Evolutionary conservation across 257 asterid genomes (phyloP).

Genomic region (Gentiana dahurica): DNA sequence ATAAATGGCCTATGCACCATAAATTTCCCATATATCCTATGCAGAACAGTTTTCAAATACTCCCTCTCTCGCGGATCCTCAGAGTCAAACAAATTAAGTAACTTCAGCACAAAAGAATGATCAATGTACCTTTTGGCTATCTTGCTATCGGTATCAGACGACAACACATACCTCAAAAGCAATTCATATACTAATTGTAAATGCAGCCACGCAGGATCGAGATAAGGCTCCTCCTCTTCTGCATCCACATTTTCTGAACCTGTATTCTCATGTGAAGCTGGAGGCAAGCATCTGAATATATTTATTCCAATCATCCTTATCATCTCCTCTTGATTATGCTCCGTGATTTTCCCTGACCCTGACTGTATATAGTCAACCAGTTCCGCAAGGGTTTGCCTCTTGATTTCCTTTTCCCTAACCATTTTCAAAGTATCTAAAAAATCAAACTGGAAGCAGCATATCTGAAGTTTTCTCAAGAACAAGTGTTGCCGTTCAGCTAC

Average conservation of each 20-base stretch:
- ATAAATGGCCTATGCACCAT: slow-evolving; percentile 91
- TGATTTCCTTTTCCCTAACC: slow-evolving; percentile 63
- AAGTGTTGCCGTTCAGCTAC: slow-evolving; percentile 51
- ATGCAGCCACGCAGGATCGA: slow-evolving; percentile 79
- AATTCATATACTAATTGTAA: slow-evolving; percentile 61
- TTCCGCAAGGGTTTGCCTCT: slow-evolving; percentile 52
- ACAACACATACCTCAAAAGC: slow-evolving; percentile 60
- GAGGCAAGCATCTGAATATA: slow-evolving; percentile 62
- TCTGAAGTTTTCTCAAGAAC: slow-evolving; percentile 45
- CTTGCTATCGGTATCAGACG: slow-evolving; percentile 58
- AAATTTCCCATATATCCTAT: slow-evolving; percentile 77
- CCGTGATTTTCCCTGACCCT: slow-evolving; percentile 40
- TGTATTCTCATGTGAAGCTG: slow-evolving; percentile 46
- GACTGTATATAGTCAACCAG: slow-evolving; percentile 66
- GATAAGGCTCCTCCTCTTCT: slow-evolving; percentile 62
- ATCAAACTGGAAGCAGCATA: slow-evolving; percentile 51
- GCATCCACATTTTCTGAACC: slow-evolving; percentile 46
- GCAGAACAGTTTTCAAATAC: slow-evolving; percentile 73
- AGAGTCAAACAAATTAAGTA: slow-evolving; percentile 71
- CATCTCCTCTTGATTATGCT: slow-evolving; percentile 64
- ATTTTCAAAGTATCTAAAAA: slow-evolving; percentile 41
- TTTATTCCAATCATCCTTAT: slow-evolving; percentile 56
- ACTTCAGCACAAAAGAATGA: slow-evolving; percentile 54
- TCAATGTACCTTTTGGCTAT: slow-evolving; percentile 64
- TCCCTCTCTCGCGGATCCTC: slow-evolving; percentile 88